These are phyloP conservation scores for Naganishia randhawae DNA, from an alignment of 768 basidiomycete species.

Conservation along the genomic window DNA sequence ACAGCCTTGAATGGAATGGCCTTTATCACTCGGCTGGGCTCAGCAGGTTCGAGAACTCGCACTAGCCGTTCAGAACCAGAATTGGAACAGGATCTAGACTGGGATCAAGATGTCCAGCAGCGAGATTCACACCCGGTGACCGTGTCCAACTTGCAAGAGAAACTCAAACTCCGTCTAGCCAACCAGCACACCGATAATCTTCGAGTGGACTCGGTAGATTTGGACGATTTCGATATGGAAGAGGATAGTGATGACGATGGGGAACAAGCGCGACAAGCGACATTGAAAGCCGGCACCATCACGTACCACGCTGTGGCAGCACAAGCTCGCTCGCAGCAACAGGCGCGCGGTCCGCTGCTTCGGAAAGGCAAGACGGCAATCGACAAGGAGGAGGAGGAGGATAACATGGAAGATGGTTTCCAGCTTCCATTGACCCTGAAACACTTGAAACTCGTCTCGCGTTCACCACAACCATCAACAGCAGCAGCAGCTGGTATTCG, in stretches of 20 bases:
- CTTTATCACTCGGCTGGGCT: conserved; percentile 15
- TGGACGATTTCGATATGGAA: conserved; percentile 39
- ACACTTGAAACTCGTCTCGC: conserved; percentile 38
- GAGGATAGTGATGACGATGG: conserved; percentile 37
- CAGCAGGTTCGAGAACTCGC: not conserved
- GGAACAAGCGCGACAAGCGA: conserved; percentile 36
- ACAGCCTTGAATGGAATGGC: conserved; percentile 16
- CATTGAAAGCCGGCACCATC: conserved; percentile 43
- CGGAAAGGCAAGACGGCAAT: conserved; percentile 16
- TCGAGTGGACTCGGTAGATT: conserved; percentile 22
- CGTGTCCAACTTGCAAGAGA: conserved; percentile 19
- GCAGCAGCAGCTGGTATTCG: conserved; percentile 9
- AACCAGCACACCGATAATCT: not conserved
- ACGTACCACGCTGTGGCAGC: conserved; percentile 41
- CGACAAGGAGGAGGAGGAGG: too few species aligned
- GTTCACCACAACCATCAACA: conserved; percentile 24
- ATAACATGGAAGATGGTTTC: conserved; percentile 40
- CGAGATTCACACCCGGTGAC: not conserved
- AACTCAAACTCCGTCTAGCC: not conserved
- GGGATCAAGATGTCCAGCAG: conserved; percentile 11
- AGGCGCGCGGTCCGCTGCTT: not conserved
- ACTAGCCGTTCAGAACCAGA: conserved; percentile 4
- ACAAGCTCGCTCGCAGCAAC: not conserved
- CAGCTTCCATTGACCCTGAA: conserved; percentile 43
- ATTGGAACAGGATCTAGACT: conserved; percentile 28